phyloP scores from a whole-genome alignment of 2,329 filamentous ascomycete genomes.

The Ophiobolus disseminans region DNA sequence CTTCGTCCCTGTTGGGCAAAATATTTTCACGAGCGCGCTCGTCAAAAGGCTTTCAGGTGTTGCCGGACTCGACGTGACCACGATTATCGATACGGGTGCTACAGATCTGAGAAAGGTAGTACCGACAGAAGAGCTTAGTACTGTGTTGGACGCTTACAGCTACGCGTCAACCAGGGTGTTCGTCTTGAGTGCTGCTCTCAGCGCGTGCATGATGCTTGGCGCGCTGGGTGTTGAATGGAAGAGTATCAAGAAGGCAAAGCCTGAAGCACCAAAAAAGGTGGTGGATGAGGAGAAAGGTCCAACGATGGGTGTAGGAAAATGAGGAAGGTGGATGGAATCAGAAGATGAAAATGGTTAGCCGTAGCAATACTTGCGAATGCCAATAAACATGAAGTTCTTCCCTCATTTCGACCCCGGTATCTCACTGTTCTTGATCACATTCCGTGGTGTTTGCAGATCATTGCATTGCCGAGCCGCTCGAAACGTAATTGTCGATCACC shows the following conservation, averaged over 20 bases:
- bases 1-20: conserved; percentile 56
- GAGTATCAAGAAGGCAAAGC: conserved; percentile 53
- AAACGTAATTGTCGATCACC: background rate
- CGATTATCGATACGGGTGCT: conserved; percentile 50
- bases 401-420: too few species aligned
- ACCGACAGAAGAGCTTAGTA: conserved; percentile 55
- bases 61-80: conserved; percentile 23
- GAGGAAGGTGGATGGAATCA: background rate
- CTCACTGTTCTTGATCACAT: too few species aligned
- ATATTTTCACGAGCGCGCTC: conserved; percentile 36
- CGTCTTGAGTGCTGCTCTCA: conserved; percentile 63
- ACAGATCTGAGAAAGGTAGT: conserved; percentile 66
- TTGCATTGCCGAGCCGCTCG: background rate
- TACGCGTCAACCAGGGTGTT: conserved; percentile 64
- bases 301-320: background rate
- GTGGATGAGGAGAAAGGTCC: background rate
- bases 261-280: background rate
- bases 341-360: background rate
- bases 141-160: conserved; percentile 69
- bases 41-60: conserved; percentile 28
- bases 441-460: background rate
- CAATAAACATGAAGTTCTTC: too few species aligned
- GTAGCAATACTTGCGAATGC: too few species aligned
- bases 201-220: conserved; percentile 61
- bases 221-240: conserved; percentile 66